Base-by-base conservation (phyloP, 352 stramenopile genomes). In the Phytophthora uliginosa region DNA sequence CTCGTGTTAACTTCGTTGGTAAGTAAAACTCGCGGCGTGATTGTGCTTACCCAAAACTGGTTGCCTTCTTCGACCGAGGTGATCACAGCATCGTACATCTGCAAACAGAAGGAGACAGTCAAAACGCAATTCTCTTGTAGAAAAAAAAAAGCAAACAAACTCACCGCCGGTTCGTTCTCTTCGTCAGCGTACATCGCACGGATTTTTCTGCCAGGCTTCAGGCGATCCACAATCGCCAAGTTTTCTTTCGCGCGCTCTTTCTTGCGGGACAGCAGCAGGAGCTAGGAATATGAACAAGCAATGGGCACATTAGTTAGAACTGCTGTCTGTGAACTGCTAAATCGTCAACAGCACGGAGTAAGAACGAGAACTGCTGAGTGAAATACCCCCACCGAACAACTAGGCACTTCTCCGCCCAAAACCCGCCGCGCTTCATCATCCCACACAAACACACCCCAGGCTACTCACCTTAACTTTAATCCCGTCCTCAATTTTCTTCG, bases 51-150 rank as follows among this genome's bases (percentile, higher is more conserved):
- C 89, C 86, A 95, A 56, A 84, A 96, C 59, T 90, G 48, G 61
- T 94, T 82, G 63, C 81, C 78, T 68, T 95, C 85, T 62, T 98
- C 89, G 0, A 99, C 92, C 20, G 90, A 88, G 76, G 99, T 96
- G 55, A 99, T 98, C 7, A 98, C 88, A 3, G 96, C 97, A 55
- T 99, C 96, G 73, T 99, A 99, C 98, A 95, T 95, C 89, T 96
- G 42, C 12, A 54, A 4, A 53, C 77, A 71, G 50, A 22, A 10
- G 26, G 5, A 33, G 22, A n/a, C n/a, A 5, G 48, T 55, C 3
- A 53, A n/a, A 42, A 9, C 18, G 18, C 18, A 17, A 50, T 50
- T 22, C 8, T n/a, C 17, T 24, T 10, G 6, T 20, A 22, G 6
- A 13, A 7, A 26, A 28, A 36, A 4, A 22, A 33, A 55, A 18